phyloP scores from a whole-genome alignment of 2,329 filamentous ascomycete genomes.

The Salinomyces thailandicus region DNA sequence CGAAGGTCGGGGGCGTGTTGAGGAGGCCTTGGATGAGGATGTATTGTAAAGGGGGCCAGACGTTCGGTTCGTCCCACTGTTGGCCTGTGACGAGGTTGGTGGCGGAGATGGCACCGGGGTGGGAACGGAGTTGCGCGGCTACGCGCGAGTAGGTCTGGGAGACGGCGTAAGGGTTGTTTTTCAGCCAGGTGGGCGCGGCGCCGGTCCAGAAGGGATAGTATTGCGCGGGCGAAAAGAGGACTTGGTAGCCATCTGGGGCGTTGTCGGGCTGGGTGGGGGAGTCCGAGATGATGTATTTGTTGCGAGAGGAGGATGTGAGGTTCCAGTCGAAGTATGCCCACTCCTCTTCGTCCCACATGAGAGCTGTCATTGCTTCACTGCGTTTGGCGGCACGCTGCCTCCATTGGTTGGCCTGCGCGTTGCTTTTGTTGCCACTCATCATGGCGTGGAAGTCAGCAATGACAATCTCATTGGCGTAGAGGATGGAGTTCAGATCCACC shows the following conservation, averaged over 20 bases:
- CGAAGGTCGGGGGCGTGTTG: constrained; percentile 44
- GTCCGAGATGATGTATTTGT: constrained; percentile 45
- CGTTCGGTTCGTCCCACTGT: constrained; percentile 62
- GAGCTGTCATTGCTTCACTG: constrained; percentile 50
- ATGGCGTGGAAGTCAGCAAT: constrained; percentile 46
- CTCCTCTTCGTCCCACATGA: constrained; percentile 55
- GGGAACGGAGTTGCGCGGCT: constrained; percentile 40
- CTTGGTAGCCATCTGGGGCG: constrained; percentile 46
- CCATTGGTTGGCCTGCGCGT: constrained; percentile 38
- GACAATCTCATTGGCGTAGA: constrained; percentile 54
- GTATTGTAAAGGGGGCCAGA: constrained; percentile 59
- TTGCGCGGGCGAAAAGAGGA: constrained; percentile 49
- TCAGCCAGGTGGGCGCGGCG: constrained; percentile 48
- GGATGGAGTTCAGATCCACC: constrained; percentile 57
- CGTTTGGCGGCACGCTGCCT: constrained; percentile 40
- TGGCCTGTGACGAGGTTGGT: constrained; percentile 52
- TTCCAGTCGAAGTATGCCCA: constrained; percentile 62
- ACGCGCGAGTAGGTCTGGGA: constrained; percentile 46
- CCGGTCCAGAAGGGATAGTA: constrained; percentile 62
- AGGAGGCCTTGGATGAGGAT: constrained; percentile 52
- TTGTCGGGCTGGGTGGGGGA: constrained; percentile 34
- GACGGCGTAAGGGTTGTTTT: constrained; percentile 49
- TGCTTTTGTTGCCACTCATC: constrained; percentile 40
- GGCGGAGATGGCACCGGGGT: constrained; percentile 49
- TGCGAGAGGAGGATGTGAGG: constrained; percentile 47